phyloP scores from a whole-genome alignment of 2,329 filamentous ascomycete species.

The Arachnomyces sp. region DNA sequence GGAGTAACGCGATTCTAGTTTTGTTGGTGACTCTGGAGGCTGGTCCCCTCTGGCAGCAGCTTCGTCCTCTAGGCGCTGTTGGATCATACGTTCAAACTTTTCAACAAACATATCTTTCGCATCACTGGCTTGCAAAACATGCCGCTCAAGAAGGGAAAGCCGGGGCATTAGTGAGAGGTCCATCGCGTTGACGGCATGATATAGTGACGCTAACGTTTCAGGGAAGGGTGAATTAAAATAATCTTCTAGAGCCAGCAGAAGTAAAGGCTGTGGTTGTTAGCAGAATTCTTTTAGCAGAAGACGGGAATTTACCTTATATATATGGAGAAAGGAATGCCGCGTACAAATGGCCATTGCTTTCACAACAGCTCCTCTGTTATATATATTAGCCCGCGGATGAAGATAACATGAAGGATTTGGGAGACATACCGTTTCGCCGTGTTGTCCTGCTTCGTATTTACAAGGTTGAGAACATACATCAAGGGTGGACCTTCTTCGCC shows the following conservation, averaged over 20 bases:
- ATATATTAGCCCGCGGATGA: constrained; percentile 11
- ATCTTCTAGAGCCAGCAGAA: constrained; percentile 85
- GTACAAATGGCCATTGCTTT: constrained; percentile 99
- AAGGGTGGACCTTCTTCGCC: constrained; percentile 77
- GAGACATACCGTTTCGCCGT: constrained; percentile 60
- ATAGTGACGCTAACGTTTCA: constrained; percentile 80
- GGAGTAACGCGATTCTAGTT: constrained; percentile 59
- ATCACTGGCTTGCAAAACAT: constrained; percentile 80
- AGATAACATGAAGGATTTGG: neutral
- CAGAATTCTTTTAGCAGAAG: constrained; percentile 11
- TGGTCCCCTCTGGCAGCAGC: constrained; percentile 26
- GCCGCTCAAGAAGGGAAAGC: constrained; percentile 72
- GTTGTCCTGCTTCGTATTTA: constrained; percentile 96
- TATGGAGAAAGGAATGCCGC: constrained; percentile 91
- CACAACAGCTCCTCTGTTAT: constrained; percentile 71
- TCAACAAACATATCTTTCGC: constrained; percentile 95
- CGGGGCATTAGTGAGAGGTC: constrained; percentile 88
- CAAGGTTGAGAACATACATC: constrained; percentile 93
- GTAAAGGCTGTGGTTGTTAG: constrained; percentile 56
- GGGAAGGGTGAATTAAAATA: constrained; percentile 89
- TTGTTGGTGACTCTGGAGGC: constrained; percentile 41
- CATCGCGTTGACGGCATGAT: constrained; percentile 92
- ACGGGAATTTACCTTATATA: constrained; percentile 70
- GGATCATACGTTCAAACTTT: constrained; percentile 92
- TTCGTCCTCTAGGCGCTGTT: constrained; percentile 66